These are phyloP conservation scores for Dendrostoma leiphaemia DNA, from an alignment of 2,329 filamentous ascomycete genomes.

Conservation along the genomic window DNA sequence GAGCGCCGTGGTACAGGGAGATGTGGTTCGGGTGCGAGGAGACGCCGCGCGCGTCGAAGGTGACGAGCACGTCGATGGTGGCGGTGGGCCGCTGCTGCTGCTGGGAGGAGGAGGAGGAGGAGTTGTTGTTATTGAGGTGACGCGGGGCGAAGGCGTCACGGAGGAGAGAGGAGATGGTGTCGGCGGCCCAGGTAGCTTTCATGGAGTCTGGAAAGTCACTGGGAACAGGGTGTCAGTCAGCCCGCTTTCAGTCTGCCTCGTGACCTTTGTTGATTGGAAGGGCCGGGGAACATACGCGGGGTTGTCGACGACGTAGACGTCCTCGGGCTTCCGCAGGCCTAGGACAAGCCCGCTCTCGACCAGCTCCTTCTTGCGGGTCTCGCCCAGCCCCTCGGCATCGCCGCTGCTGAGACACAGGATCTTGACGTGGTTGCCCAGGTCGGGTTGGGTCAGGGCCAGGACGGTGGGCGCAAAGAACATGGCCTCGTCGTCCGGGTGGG, in stretches of 20 bases:
- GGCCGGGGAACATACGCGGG: slow-evolving; percentile 47
- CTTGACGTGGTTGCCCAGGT: slow-evolving; percentile 84
- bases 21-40: slow-evolving; percentile 93
- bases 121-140: slow-evolving; percentile 36
- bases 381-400: slow-evolving; percentile 83
- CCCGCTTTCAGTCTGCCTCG: background rate
- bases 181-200: slow-evolving; percentile 72
- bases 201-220: slow-evolving; percentile 86
- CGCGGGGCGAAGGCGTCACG: slow-evolving; percentile 68
- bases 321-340: slow-evolving; percentile 70
- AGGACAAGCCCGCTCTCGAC: slow-evolving; percentile 75
- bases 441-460: slow-evolving; percentile 76
- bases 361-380: slow-evolving; percentile 79
- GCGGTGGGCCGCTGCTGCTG: slow-evolving; percentile 39
- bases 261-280: background rate
- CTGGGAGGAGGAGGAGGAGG: too few relatives aligned
- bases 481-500: slow-evolving; percentile 96
- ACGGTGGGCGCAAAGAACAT: slow-evolving; percentile 98
- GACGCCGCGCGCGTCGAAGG: slow-evolving; percentile 81
- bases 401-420: slow-evolving; percentile 91
- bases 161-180: slow-evolving; percentile 68
- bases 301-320: slow-evolving; percentile 84
- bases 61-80: slow-evolving; percentile 79
- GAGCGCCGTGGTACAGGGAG: slow-evolving; percentile 80
- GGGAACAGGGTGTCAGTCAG: too few relatives aligned